A percentile compares a stretch with the other conserved stretches of the same genome.
Evolutionary conservation across 2,329 filamentous ascomycete species (phyloP).

Genomic region (Trichoderma citrinoviride): DNA sequence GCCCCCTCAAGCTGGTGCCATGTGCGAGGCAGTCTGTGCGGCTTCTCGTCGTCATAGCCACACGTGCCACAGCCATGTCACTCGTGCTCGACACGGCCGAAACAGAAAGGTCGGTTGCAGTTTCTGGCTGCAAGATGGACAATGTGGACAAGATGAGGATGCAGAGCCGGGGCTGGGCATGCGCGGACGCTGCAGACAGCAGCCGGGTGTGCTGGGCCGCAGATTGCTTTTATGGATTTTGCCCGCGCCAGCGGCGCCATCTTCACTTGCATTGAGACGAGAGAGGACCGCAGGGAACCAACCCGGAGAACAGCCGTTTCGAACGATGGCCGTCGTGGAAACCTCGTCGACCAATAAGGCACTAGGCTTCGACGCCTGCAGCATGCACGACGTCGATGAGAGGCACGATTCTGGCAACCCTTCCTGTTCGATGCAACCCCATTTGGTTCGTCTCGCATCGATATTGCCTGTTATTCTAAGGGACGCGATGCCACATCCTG

Average conservation of each 20-base stretch:
- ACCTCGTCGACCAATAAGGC: constrained; percentile 11
- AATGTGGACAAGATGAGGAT: constrained; percentile 21
- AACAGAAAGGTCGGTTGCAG: constrained; percentile 16
- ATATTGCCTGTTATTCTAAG: background rate
- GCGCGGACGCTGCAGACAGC: constrained; percentile 15
- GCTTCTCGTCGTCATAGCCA: constrained; percentile 5
- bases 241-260: constrained; percentile 21
- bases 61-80: background rate
- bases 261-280: background rate
- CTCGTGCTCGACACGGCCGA: constrained; percentile 10
- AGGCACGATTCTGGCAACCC: background rate
- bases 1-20: background rate
- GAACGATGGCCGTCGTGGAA: background rate
- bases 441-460: background rate
- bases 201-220: constrained; percentile 4
- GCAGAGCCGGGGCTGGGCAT: constrained; percentile 10
- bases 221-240: constrained; percentile 15
- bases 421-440: constrained; percentile 4
- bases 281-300: background rate
- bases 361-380: background rate
- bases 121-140: constrained; percentile 20
- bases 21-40: background rate
- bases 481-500: constrained; percentile 22
- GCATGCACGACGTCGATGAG: background rate
- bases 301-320: background rate